Evolutionary conservation across 331 rosid genomes (phyloP).

Genomic region (Prunus yedoensis): DNA sequence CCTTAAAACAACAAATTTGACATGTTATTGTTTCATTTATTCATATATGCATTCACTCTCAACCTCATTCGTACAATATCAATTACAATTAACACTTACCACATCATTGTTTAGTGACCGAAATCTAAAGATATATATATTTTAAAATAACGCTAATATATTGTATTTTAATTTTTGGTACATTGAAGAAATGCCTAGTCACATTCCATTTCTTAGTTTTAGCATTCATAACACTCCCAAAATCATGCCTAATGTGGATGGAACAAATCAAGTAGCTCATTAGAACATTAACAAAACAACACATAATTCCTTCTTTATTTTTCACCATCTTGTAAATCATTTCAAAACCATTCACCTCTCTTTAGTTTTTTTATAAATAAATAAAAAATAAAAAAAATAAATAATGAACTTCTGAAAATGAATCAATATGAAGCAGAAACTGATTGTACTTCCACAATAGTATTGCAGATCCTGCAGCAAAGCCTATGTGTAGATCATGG

Average conservation of each 20-base stretch:
- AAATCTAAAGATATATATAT: no score
- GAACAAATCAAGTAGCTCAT: background rate
- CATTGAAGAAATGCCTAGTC: background rate
- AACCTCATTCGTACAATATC: background rate
- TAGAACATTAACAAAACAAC: background rate
- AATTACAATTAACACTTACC: background rate
- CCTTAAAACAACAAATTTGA: no score
- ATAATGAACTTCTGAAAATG: background rate
- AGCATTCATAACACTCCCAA: background rate
- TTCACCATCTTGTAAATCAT: no score
- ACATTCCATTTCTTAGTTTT: background rate
- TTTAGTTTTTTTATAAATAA: no score
- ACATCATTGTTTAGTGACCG: background rate
- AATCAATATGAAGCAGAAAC: background rate
- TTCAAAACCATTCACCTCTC: no score
- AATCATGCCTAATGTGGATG: background rate
- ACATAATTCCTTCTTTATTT: background rate
- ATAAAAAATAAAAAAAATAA: background rate
- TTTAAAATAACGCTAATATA: no score
- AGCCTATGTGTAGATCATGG: background rate
- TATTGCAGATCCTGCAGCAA: background rate
- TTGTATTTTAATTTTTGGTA: background rate
- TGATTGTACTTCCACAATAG: constrained; percentile 2
- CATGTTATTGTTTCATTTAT: no score
- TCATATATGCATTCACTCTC: no score